Evolutionary conservation across 169 alveolate genomes (phyloP).

Genomic region (Cryptosporidium xiaoi): DNA sequence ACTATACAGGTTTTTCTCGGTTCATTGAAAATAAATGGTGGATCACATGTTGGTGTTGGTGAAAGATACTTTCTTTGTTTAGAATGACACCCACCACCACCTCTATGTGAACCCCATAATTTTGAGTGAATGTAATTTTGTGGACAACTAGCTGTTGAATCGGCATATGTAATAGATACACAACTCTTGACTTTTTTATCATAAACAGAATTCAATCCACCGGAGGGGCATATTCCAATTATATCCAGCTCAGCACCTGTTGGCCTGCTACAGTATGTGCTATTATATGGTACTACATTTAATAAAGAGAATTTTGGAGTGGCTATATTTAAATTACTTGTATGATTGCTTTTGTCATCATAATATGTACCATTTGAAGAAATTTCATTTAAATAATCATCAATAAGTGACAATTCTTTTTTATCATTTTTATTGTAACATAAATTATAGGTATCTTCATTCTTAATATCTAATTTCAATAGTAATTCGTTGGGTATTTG

Average conservation of each 20-base stretch:
- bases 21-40: constrained; percentile 35
- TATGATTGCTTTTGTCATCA: background rate
- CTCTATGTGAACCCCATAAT: constrained; percentile 63
- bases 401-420: constrained; percentile 4
- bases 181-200: constrained; percentile 28
- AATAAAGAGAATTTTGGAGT: background rate
- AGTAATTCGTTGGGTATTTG: constrained; percentile 9
- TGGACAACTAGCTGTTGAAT: constrained; percentile 38
- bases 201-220: constrained; percentile 34
- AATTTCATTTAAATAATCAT: constrained; percentile 2
- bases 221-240: constrained; percentile 47
- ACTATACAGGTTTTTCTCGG: constrained; percentile 44
- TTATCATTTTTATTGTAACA: constrained; percentile 23
- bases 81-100: constrained; percentile 62
- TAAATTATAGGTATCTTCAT: constrained; percentile 32
- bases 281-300: constrained; percentile 37
- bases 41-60: constrained; percentile 30
- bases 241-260: constrained; percentile 57
- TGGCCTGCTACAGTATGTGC: constrained; percentile 64
- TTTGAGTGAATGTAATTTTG: constrained; percentile 35
- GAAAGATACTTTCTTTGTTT: constrained; percentile 53
- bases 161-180: constrained; percentile 51
- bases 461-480: background rate
- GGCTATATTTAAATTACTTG: background rate
- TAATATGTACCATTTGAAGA: constrained; percentile 4